These are phyloP conservation scores for Populus simonii DNA, from an alignment of 345 rosid genomes.

Conservation along the genomic window DNA sequence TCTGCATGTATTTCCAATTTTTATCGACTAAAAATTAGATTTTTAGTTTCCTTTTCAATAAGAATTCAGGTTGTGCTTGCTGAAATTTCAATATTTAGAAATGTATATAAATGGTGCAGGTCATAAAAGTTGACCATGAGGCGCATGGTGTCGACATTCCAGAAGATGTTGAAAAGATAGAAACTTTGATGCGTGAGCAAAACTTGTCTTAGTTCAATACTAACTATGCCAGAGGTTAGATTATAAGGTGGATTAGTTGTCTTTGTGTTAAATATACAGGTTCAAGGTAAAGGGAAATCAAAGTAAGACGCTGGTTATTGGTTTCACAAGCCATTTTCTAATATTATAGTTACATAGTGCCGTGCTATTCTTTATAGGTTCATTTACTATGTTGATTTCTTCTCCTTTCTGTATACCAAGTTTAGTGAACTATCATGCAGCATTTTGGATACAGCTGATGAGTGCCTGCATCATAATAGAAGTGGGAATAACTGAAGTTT, in stretches of 20 bases:
- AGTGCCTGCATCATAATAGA: background rate
- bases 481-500: background rate
- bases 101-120: constrained; percentile 39
- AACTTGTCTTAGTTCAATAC: constrained; percentile 44
- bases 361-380: background rate
- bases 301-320: background rate
- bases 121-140: constrained; percentile 85
- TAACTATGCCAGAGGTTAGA: background rate
- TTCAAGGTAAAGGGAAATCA: background rate
- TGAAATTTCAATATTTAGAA: background rate
- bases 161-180: constrained; percentile 80
- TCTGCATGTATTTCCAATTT: background rate
- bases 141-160: constrained; percentile 89
- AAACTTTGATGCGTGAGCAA: constrained; percentile 67
- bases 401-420: background rate
- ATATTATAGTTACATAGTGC: background rate
- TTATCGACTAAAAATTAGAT: background rate
- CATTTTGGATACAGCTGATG: background rate
- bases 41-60: background rate
- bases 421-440: background rate
- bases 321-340: background rate
- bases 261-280: background rate
- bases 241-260: background rate
- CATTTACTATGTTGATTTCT: background rate
- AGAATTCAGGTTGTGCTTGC: background rate